Percentiles rank a stretch among this genome's conserved stretches.
phyloP scores from a whole-genome alignment of 2,329 filamentous ascomycete genomes.

The Dactylonectria macrodidyma region DNA sequence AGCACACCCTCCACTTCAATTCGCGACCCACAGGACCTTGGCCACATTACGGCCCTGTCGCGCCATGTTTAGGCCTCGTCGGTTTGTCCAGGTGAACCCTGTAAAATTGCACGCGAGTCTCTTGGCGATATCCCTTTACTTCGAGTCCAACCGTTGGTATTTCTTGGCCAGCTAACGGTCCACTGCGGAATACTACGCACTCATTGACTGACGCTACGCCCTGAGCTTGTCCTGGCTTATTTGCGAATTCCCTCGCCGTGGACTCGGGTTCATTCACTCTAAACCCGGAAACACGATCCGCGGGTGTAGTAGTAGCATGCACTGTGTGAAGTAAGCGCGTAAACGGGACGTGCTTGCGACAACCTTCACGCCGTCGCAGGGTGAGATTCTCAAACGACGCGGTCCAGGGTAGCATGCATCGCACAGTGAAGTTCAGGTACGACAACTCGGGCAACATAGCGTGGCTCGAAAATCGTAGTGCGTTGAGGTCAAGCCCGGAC shows the following conservation, averaged over 20 bases:
- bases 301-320: constrained; percentile 12
- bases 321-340: constrained; percentile 12
- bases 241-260: constrained; percentile 19
- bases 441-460: neutral
- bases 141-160: constrained; percentile 5
- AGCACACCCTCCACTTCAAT: neutral
- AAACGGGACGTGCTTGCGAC: constrained; percentile 11
- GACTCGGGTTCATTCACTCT: constrained; percentile 15
- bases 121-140: constrained; percentile 5
- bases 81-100: constrained; percentile 5
- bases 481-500: neutral
- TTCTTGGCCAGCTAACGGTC: neutral
- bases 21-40: constrained; percentile 17
- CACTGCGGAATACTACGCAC: neutral
- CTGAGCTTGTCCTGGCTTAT: neutral
- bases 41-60: constrained; percentile 21
- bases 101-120: neutral
- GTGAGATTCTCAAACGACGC: neutral
- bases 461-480: constrained; percentile 3
- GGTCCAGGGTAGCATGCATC: constrained; percentile 11
- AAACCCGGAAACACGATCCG: constrained; percentile 18
- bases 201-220: neutral
- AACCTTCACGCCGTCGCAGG: constrained; percentile 2
- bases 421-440: neutral
- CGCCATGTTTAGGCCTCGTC: neutral